Base-by-base conservation (phyloP, 768 basidiomycete genomes). In the Leccinellum luteum region DNA sequence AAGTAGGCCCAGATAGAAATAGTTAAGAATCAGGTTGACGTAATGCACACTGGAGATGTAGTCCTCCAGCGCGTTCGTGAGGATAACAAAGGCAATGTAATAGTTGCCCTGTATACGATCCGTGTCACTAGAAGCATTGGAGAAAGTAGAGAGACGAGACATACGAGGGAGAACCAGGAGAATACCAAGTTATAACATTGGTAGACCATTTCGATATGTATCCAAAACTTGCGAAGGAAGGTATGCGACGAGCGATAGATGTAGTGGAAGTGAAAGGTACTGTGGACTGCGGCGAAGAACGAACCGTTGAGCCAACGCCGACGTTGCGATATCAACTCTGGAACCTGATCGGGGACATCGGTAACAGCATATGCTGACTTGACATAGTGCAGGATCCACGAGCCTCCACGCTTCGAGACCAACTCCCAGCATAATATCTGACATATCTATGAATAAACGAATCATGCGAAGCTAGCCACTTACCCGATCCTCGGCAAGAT, bases 251-350 rank as follows among this genome's bases (percentile, higher is more conserved):
- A 92, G 25, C 96, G 85, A 71, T 98, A 98, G 41, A 99, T 84
- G 69, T 98, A 98, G 62, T 91, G 87, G 74, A 99, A 98, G 70
- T 98, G 92, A 62, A 94, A 80, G 4, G 86, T 90, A 56, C 89
- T 87, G 75, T 98, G 94, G 15, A 98, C 85, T 0, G 90, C 92
- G 10, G 95, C 97, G 73, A 99, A 99, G 85, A 99, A 98, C 4
- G 93, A 95, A 14, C 96, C 94, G 71, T 98, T 98, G 27, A 99
- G 81, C 96, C 96, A 98, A 41, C 95, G 87, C 35, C 96, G 83
- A 51, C 96, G 88, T 69, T 98, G 96, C 0, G 92, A 92, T 65
- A 99, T 93, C 59, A 98, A 75, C 70, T 98, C 96, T 0, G 96
- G 92, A 17, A 96, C 86, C 83, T 92, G 87, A 67, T 97, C 94